Evolutionary conservation across 2,329 filamentous ascomycete genomes (phyloP).

Genomic region (Nakataea oryzae): DNA sequence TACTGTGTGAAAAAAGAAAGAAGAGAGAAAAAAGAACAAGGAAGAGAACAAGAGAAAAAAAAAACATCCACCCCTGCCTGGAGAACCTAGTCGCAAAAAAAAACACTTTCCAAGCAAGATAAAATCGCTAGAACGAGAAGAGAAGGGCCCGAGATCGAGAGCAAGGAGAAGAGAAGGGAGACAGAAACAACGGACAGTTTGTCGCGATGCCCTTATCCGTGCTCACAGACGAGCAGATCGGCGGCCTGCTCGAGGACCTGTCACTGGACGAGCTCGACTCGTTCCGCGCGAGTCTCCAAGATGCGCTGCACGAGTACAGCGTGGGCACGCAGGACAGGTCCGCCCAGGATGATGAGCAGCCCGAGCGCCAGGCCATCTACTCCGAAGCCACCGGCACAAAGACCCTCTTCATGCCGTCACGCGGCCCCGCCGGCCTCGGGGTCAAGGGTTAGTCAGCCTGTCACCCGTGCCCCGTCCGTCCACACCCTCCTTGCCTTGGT

Average conservation of each 20-base stretch:
- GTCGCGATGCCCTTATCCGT: constrained; percentile 44
- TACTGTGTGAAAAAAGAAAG: too few species aligned
- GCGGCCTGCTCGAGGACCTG: constrained; percentile 40
- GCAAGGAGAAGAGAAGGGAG: neutral
- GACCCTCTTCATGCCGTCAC: constrained; percentile 67
- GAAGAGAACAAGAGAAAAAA: too few species aligned
- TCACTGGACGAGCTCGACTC: constrained; percentile 38
- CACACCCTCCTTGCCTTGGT: too few species aligned
- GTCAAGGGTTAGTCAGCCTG: constrained; percentile 45
- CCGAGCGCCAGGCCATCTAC: constrained; percentile 37
- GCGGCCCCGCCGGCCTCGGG: constrained; percentile 50
- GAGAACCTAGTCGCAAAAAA: too few species aligned
- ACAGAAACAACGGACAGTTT: neutral
- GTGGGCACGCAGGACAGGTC: constrained; percentile 36
- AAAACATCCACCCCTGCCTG: too few species aligned
- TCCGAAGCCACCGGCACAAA: constrained; percentile 40
- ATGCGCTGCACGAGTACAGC: constrained; percentile 51
- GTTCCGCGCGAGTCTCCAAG: constrained; percentile 36
- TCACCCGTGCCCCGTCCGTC: too few species aligned
- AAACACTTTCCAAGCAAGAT: too few species aligned
- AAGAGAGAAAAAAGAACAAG: too few species aligned
- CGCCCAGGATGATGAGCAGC: constrained; percentile 41
- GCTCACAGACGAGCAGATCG: constrained; percentile 47
- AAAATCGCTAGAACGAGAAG: too few species aligned
- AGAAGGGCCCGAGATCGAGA: too few species aligned